A percentile compares a stretch with the other conserved stretches of the same genome.
Evolutionary conservation across 2,329 filamentous ascomycete genomes (phyloP).

Genomic region (Domatiomyces catenatus): DNA sequence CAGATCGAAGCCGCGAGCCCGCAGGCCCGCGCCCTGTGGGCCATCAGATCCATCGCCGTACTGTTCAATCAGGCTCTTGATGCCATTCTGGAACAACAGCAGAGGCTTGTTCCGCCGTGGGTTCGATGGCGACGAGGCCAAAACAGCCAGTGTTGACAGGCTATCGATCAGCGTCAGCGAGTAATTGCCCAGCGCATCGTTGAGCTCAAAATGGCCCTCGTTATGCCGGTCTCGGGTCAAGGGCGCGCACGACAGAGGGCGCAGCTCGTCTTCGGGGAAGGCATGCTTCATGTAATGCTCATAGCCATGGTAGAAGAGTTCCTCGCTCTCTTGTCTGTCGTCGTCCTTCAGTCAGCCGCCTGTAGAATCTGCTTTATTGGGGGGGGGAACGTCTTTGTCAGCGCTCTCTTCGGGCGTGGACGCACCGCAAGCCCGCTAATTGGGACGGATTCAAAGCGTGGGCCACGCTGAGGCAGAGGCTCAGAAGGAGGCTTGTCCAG

Average conservation of each 20-base stretch:
- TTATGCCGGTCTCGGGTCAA: slow-evolving; percentile 71
- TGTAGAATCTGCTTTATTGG: too few species aligned
- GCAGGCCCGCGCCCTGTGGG: slow-evolving; percentile 50
- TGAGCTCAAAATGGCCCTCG: slow-evolving; percentile 67
- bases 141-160: slow-evolving; percentile 79
- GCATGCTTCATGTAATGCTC: slow-evolving; percentile 88
- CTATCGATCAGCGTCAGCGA: slow-evolving; percentile 91
- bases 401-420: neutral
- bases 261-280: slow-evolving; percentile 90
- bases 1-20: slow-evolving; percentile 72
- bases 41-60: slow-evolving; percentile 74
- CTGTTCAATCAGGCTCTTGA: slow-evolving; percentile 58
- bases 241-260: slow-evolving; percentile 69
- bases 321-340: slow-evolving; percentile 31
- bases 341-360: neutral
- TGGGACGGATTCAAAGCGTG: neutral
- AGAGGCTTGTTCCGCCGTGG: slow-evolving; percentile 47
- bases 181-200: slow-evolving; percentile 94
- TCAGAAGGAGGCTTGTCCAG: neutral
- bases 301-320: slow-evolving; percentile 95
- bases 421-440: neutral
- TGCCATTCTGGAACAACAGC: slow-evolving; percentile 62
- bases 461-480: neutral
- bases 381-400: too few species aligned
- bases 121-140: slow-evolving; percentile 54